Evolutionary conservation across 495 filamentous ascomycete genomes (phyloP).

Genomic region (Cenococcum geophilum): DNA sequence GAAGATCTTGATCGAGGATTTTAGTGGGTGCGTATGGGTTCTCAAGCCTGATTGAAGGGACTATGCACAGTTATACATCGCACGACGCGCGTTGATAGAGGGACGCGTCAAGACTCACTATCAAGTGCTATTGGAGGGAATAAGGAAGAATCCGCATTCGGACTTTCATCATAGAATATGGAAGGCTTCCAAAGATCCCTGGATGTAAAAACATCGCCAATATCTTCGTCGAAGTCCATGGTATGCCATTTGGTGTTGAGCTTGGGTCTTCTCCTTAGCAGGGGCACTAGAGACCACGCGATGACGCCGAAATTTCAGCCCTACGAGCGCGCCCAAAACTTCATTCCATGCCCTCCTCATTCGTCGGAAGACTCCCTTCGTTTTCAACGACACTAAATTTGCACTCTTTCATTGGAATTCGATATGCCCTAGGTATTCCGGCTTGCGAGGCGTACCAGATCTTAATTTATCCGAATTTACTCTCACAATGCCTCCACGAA

Average conservation of each 20-base stretch:
- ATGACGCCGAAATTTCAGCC: constrained; percentile 21
- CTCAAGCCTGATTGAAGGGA: constrained; percentile 30
- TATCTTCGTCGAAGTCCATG: constrained; percentile 17
- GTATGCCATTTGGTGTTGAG: constrained; percentile 4
- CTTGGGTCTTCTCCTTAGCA: neutral
- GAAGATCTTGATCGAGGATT: constrained; percentile 29
- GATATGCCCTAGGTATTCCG: too few relatives aligned
- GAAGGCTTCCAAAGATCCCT: constrained; percentile 24
- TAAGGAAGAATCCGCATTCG: constrained; percentile 19
- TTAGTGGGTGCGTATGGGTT: constrained; percentile 35
- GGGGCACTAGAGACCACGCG: constrained; percentile 4
- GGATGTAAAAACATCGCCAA: constrained; percentile 19
- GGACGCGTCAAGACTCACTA: constrained; percentile 25
- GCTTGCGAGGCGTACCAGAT: neutral
- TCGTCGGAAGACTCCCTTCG: neutral
- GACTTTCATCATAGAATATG: constrained; percentile 16
- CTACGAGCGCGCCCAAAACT: constrained; percentile 8
- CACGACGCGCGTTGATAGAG: constrained; percentile 16
- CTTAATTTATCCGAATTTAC: neutral
- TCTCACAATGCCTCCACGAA: constrained; percentile 30
- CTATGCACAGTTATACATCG: constrained; percentile 19
- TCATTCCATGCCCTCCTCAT: neutral
- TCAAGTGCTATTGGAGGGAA: constrained; percentile 29
- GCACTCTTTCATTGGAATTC: too few relatives aligned
- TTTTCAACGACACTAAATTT: neutral